Evolutionary conservation across 495 filamentous ascomycete genomes (phyloP).

Genomic region (Hypoxylon crocopeplum): DNA sequence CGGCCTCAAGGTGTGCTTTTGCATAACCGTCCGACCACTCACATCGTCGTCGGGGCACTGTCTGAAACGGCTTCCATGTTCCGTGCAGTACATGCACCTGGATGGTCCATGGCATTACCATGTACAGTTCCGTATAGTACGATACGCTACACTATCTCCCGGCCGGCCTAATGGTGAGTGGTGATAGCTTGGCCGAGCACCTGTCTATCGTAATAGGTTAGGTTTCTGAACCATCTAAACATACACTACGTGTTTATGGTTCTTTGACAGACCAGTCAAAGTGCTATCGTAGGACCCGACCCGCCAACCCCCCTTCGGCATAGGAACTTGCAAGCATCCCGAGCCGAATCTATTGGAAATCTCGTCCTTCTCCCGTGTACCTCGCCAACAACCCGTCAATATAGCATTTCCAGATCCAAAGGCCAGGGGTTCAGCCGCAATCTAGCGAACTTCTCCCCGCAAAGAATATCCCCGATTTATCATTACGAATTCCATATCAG

Average conservation of each 20-base stretch:
- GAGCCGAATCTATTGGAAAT: slow-evolving; percentile 8
- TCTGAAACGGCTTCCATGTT: slow-evolving; percentile 2
- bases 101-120: no score
- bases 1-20: neutral
- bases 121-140: no score
- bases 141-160: no score
- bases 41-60: neutral
- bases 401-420: slow-evolving; percentile 2
- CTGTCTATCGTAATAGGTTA: neutral
- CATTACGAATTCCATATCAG: no score
- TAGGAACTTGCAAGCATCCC: neutral
- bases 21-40: slow-evolving; percentile 4
- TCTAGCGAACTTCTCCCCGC: no score
- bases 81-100: slow-evolving; percentile 13
- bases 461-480: no score
- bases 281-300: neutral
- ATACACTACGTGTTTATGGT: no score
- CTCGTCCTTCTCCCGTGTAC: neutral
- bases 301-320: no score
- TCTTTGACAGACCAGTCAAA: slow-evolving; percentile 4
- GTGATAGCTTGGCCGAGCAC: neutral
- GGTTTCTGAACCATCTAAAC: neutral
- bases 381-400: neutral
- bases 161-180: no score
- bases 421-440: no score